Conservation (phyloP, 169 alveolate species). For the Eimeria falciformis region DNA sequence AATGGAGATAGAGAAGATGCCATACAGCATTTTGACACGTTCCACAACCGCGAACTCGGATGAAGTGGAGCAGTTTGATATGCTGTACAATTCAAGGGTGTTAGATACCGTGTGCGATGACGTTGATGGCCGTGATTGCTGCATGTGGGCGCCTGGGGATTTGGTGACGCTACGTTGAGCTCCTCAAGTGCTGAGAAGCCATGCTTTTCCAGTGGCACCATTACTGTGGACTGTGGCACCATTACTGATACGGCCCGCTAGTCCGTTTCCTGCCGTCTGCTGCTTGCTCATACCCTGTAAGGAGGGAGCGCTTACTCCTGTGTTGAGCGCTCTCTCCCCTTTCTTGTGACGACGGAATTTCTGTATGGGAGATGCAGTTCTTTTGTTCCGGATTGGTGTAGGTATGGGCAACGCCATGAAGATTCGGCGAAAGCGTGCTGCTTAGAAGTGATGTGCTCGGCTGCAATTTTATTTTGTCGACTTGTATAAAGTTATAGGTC, state of each 20-base stretch:
- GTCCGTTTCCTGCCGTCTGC: conserved; percentile 55
- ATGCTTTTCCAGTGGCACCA: too few species aligned
- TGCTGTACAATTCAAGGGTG: too few species aligned
- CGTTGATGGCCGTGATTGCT: too few species aligned
- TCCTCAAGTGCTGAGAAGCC: too few species aligned
- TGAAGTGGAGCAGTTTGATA: background rate
- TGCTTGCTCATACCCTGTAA: conserved; percentile 31
- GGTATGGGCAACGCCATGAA: too few species aligned
- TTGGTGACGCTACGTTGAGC: conserved; percentile 21
- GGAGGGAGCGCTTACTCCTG: conserved; percentile 51
- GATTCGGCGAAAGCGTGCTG: too few species aligned
- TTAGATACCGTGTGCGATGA: too few species aligned
- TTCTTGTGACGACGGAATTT: background rate
- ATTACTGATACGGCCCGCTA: background rate
- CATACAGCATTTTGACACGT: conserved; percentile 24
- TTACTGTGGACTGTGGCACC: too few species aligned
- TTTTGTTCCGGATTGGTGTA: conserved; percentile 20
- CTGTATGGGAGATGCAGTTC: background rate
- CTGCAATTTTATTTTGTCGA: too few species aligned
- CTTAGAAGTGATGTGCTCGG: too few species aligned
- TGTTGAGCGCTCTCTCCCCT: background rate
- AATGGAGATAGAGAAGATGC: conserved; percentile 45
- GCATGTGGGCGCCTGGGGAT: too few species aligned
- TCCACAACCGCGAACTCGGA: conserved; percentile 31
- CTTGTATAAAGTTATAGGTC: too few species aligned